A percentile compares a stretch with the other conserved stretches of the same genome.
These are phyloP conservation scores for Schoenoplectus triqueter DNA, from an alignment of 202 grass and related monocot species.

Conservation along the genomic window DNA sequence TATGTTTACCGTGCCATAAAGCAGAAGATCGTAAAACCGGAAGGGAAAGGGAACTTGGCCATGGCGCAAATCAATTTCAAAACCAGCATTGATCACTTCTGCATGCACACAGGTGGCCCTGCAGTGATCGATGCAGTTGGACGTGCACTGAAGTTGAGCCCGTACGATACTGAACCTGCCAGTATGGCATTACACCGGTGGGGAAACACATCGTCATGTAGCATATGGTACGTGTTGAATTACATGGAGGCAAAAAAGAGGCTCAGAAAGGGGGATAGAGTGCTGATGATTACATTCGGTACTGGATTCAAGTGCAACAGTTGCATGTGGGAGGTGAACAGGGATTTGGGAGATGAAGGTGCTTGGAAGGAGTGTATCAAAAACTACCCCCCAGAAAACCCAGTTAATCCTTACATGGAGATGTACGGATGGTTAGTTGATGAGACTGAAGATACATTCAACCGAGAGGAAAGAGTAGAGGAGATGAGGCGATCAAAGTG, in stretches of 20 bases:
- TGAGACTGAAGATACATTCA: constrained; percentile 44
- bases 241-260: constrained; percentile 92
- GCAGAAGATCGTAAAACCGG: constrained; percentile 43
- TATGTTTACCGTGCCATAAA: constrained; percentile 41
- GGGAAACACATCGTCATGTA: constrained; percentile 92
- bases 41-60: neutral
- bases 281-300: constrained; percentile 85
- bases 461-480: constrained; percentile 16
- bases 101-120: constrained; percentile 78
- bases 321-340: constrained; percentile 70
- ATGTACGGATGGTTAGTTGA: constrained; percentile 84
- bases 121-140: constrained; percentile 78
- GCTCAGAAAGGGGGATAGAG: constrained; percentile 50
- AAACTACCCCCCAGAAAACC: constrained; percentile 57
- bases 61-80: constrained; percentile 70
- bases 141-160: constrained; percentile 48
- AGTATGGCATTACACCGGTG: constrained; percentile 87
- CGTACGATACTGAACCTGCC: constrained; percentile 74
- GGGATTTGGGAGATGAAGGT: constrained; percentile 57
- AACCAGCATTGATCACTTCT: constrained; percentile 84
- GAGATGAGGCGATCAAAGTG: neutral
- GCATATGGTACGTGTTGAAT: constrained; percentile 85
- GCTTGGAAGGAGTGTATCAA: constrained; percentile 71
- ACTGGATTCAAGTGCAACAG: constrained; percentile 98
- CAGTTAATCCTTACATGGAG: constrained; percentile 75